phyloP scores from a whole-genome alignment of 352 stramenopile species.

The Globisporangium viniferum region DNA sequence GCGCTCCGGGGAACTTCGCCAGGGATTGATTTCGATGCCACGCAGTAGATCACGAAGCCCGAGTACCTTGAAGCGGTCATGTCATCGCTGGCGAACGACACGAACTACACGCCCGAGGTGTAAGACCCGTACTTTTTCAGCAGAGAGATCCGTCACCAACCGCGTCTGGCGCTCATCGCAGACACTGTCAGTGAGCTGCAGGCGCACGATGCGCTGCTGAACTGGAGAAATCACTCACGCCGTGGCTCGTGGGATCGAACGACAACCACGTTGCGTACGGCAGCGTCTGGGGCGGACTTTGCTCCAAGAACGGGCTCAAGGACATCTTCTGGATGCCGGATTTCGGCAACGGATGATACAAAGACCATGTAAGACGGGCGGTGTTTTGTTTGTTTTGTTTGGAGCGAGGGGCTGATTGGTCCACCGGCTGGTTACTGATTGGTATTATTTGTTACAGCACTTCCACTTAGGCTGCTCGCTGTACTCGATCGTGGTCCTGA shows the following conservation, averaged over 20 bases:
- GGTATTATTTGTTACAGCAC: conserved; percentile 60
- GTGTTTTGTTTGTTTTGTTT: too few species aligned
- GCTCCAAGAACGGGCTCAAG: conserved; percentile 88
- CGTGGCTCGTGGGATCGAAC: conserved; percentile 79
- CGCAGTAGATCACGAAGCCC: conserved; percentile 27
- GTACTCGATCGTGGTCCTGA: conserved; percentile 82
- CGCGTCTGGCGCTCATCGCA: conserved; percentile 75
- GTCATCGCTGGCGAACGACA: conserved; percentile 54
- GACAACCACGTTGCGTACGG: conserved; percentile 91
- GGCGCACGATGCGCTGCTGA: conserved; percentile 54
- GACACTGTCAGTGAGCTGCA: conserved; percentile 56
- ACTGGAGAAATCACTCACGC: conserved; percentile 67
- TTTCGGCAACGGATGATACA: conserved; percentile 93
- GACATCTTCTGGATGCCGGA: conserved; percentile 90
- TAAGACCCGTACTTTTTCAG: conserved; percentile 84
- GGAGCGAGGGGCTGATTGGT: too few species aligned
- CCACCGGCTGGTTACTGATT: not conserved
- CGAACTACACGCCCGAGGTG: conserved; percentile 58
- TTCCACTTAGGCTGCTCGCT: conserved; percentile 96
- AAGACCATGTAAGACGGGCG: conserved; percentile 67
- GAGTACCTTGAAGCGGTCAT: conserved; percentile 46
- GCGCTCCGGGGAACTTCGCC: conserved; percentile 52
- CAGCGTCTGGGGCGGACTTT: conserved; percentile 89
- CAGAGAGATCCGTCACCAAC: conserved; percentile 82
- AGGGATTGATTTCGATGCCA: conserved; percentile 44